Conservation (phyloP, 2,329 filamentous ascomycete genomes). For the Pseudocercospora musae region DNA sequence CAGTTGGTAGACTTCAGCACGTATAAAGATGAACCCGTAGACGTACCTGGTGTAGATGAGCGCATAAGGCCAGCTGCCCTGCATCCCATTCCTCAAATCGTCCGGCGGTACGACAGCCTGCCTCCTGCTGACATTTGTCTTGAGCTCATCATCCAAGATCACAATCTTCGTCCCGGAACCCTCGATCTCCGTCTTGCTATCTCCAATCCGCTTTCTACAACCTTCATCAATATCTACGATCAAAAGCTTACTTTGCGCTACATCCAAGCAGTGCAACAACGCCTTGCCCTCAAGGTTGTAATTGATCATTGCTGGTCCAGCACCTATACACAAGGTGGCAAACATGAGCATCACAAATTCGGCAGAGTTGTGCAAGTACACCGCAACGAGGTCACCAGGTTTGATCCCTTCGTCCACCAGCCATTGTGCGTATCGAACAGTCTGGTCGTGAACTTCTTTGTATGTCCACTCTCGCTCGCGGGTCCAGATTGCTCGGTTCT, state of each 20-base stretch:
- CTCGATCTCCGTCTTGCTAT: slow-evolving; percentile 47
- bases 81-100: slow-evolving; percentile 25
- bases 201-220: slow-evolving; percentile 56
- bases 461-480: slow-evolving; percentile 56
- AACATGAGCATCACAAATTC: slow-evolving; percentile 33
- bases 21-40: too few relatives aligned
- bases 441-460: slow-evolving; percentile 51
- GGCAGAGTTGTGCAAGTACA: slow-evolving; percentile 32
- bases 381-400: slow-evolving; percentile 34
- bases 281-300: slow-evolving; percentile 36
- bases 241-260: slow-evolving; percentile 40
- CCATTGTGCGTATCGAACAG: slow-evolving; percentile 60
- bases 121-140: slow-evolving; percentile 40
- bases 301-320: slow-evolving; percentile 36
- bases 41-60: slow-evolving; percentile 64
- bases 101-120: slow-evolving; percentile 27
- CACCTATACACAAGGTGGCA: slow-evolving; percentile 30
- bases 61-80: slow-evolving; percentile 56
- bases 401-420: slow-evolving; percentile 44
- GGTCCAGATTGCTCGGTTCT: slow-evolving; percentile 62
- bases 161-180: slow-evolving; percentile 56
- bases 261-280: slow-evolving; percentile 36
- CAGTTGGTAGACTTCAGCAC: not conserved
- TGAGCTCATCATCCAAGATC: slow-evolving; percentile 49
- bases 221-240: slow-evolving; percentile 46